phyloP scores from a whole-genome alignment of 805 yeast genomes.

The Schwanniomyces occidentalis region DNA sequence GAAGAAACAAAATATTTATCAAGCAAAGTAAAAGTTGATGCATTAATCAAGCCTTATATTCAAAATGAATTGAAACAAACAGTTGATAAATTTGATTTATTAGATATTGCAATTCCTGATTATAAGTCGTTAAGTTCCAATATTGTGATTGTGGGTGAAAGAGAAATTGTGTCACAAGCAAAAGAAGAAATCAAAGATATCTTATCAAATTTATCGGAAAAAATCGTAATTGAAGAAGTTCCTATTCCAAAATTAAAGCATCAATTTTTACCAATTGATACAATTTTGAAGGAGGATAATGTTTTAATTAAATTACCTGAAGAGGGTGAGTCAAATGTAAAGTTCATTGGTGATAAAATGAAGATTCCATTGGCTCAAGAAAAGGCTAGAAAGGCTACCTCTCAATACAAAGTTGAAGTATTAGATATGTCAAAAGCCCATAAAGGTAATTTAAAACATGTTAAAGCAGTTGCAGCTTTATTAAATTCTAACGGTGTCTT shows the following conservation, averaged over 20 bases:
- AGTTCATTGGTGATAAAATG: constrained; percentile 60
- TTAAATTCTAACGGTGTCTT: constrained; percentile 56
- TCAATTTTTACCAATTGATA: constrained; percentile 60
- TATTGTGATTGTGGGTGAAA: constrained; percentile 66
- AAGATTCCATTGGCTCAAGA: constrained; percentile 63
- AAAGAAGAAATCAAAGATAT: constrained; percentile 50
- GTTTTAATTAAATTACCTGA: constrained; percentile 62
- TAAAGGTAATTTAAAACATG: constrained; percentile 75
- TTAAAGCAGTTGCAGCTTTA: constrained; percentile 68
- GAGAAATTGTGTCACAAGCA: constrained; percentile 60
- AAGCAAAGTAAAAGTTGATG: constrained; percentile 48
- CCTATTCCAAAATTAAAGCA: constrained; percentile 69
- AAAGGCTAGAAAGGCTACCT: constrained; percentile 59
- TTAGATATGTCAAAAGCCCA: constrained; percentile 90
- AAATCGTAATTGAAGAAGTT: constrained; percentile 54
- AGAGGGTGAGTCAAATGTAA: constrained; percentile 48
- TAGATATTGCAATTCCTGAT: constrained; percentile 39
- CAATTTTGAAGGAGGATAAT: constrained; percentile 51
- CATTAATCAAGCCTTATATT: constrained; percentile 46
- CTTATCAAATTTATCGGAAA: constrained; percentile 44
- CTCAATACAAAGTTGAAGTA: constrained; percentile 59
- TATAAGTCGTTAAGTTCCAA: constrained; percentile 33
- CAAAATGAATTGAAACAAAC: constrained; percentile 28
- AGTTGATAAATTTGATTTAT: constrained; percentile 20
- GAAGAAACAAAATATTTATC: constrained; percentile 66